These are phyloP conservation scores for Aspergillaceae sp. DNA, from an alignment of 2,329 filamentous ascomycete species.

Conservation along the genomic window DNA sequence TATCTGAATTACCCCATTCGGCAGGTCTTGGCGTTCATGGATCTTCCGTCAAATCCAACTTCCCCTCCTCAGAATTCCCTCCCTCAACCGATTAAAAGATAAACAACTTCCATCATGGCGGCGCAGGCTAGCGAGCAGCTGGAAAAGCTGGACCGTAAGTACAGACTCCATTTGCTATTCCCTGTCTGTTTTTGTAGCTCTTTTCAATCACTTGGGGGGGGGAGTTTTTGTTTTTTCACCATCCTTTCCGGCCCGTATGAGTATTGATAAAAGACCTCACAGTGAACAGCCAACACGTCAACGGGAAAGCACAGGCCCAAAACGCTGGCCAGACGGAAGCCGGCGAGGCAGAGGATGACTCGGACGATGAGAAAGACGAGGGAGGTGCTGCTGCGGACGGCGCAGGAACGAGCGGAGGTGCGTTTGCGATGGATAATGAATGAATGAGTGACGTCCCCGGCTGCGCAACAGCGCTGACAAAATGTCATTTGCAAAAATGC, in stretches of 20 bases:
- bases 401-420: slow-evolving; percentile 28
- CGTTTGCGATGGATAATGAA: slow-evolving; percentile 3
- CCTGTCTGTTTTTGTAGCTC: background rate
- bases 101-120: slow-evolving; percentile 27
- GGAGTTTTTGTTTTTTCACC: slow-evolving; percentile 1
- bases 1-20: background rate
- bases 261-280: slow-evolving; percentile 14
- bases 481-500: slow-evolving; percentile 2
- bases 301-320: slow-evolving; percentile 25
- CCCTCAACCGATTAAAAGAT: background rate
- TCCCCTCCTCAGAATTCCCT: slow-evolving; percentile 11
- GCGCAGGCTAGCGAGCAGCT: slow-evolving; percentile 35
- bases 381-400: slow-evolving; percentile 34
- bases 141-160: slow-evolving; percentile 33
- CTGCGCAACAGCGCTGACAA: background rate
- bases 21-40: slow-evolving; percentile 6
- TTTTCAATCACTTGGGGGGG: background rate
- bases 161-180: background rate
- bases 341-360: slow-evolving; percentile 46
- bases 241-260: background rate
- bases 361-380: slow-evolving; percentile 47
- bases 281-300: slow-evolving; percentile 34
- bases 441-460: background rate
- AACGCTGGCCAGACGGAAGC: slow-evolving; percentile 28
- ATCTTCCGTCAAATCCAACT: slow-evolving; percentile 1